Base-by-base conservation (phyloP, 148 eudicot genomes). In the Nepenthes mirabilis region DNA sequence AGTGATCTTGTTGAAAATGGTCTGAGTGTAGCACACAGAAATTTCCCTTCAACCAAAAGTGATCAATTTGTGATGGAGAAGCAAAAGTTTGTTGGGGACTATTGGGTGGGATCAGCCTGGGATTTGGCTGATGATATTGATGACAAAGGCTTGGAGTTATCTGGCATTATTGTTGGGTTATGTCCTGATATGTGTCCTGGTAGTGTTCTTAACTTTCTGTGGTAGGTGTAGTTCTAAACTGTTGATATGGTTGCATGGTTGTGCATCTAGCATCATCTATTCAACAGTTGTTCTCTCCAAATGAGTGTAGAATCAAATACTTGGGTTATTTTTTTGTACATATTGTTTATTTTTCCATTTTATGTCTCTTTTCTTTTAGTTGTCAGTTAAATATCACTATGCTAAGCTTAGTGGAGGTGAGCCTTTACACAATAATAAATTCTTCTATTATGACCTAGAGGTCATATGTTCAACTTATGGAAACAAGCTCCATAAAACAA, bases 171-270 rank as follows among this genome's bases (percentile, higher is more conserved):
- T 58, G 78, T 77, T 54, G 99, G 99, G 77, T 54, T 76, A 56
- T 93, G 99, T 75, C 82, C 84, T 67, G 99, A 93, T 75, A 93
- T 89, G 99, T 93, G 99, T 81, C 99, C 99, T 63, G 97, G 97
- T 93, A 70, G 45, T 55, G 55, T 14, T 62, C 59, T 55, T 33
- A 14, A 61, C 34, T 62, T 61, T 45, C 49, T 55, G 33, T 36
- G 53, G 13, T 55, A 53, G 37, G 40, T 32, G 34, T 53, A 2
- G 56, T 14, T 23, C 23, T 32, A 3, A 9, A 13, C 14, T 6
- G 14, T n/a, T 8, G 23, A 32, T 8, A 32, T 32, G 3, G 14
- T 53, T 63, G 52, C 58, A 52, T 33, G 14, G 43, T 14, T 32
- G 55, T 55, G 35, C 23, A 23, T 23, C 23, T 23, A 23, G 52